These are phyloP conservation scores for Dimocarpus longan DNA, from an alignment of 345 rosid species.

Conservation along the genomic window DNA sequence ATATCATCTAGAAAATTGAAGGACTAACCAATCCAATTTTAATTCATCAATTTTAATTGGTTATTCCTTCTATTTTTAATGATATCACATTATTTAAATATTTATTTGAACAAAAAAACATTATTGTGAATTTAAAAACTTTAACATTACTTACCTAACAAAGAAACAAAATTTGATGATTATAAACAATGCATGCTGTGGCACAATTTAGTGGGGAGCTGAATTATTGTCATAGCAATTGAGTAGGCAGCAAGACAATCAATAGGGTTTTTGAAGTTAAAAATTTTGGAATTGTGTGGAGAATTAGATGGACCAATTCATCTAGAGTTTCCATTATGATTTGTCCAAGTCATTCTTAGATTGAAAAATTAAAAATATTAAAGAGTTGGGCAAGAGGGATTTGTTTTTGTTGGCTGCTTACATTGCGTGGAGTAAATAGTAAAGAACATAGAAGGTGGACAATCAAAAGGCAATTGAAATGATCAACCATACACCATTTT, in stretches of 20 bases:
- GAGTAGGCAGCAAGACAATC: slow-evolving; percentile 29
- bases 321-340: not conserved
- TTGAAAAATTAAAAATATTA: not conserved
- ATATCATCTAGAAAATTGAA: too few species aligned
- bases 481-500: not conserved
- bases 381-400: not conserved
- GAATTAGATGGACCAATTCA: not conserved
- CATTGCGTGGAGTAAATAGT: not conserved
- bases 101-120: too few species aligned
- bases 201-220: slow-evolving; percentile 24
- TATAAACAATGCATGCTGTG: not conserved
- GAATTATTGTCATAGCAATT: slow-evolving; percentile 23
- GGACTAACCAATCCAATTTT: too few species aligned
- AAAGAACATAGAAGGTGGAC: not conserved
- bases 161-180: not conserved
- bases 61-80: too few species aligned
- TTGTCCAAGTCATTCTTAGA: not conserved
- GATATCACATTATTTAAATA: too few species aligned
- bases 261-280: slow-evolving; percentile 9
- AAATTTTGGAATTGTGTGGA: not conserved
- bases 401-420: not conserved
- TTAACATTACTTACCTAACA: not conserved
- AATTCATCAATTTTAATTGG: too few species aligned
- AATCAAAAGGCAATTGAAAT: not conserved
- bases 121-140: too few species aligned